Conservation (phyloP, 176 grass and related monocot genomes). For the Rhynchospora pubera region DNA sequence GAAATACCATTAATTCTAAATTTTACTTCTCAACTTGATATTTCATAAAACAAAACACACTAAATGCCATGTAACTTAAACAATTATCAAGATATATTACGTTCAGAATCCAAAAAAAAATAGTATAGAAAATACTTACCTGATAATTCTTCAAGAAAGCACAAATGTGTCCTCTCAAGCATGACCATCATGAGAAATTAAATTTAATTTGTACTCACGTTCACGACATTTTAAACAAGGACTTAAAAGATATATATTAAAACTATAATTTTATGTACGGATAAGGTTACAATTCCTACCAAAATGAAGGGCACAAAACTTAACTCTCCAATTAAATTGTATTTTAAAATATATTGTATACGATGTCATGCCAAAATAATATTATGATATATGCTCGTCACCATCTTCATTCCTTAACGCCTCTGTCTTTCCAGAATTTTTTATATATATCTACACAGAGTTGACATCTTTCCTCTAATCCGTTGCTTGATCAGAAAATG, state of each 20-base stretch:
- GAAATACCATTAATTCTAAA: too few relatives aligned
- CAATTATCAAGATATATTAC: too few relatives aligned
- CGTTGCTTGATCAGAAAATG: conserved; percentile 22
- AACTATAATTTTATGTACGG: not conserved
- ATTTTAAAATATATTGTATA: not conserved
- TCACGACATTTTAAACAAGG: not conserved
- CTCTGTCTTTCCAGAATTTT: not conserved
- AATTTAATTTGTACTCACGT: not conserved
- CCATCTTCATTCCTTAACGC: not conserved
- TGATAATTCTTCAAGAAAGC: too few relatives aligned
- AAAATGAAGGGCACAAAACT: not conserved
- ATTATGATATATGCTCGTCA: not conserved
- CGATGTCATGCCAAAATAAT: not conserved
- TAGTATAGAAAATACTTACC: too few relatives aligned
- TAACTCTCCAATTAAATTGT: too few relatives aligned
- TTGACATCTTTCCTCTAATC: conserved; percentile 1
- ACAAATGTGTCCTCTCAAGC: too few relatives aligned
- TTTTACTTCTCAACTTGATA: too few relatives aligned
- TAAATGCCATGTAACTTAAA: too few relatives aligned
- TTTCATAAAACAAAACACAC: too few relatives aligned
- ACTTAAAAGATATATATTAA: not conserved
- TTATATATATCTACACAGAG: not conserved
- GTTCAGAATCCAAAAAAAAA: too few relatives aligned
- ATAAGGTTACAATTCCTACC: not conserved
- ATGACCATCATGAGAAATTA: too few relatives aligned